Conservation (phyloP, 1,139 yeast species). For the Saccharomyces hybrid region DNA sequence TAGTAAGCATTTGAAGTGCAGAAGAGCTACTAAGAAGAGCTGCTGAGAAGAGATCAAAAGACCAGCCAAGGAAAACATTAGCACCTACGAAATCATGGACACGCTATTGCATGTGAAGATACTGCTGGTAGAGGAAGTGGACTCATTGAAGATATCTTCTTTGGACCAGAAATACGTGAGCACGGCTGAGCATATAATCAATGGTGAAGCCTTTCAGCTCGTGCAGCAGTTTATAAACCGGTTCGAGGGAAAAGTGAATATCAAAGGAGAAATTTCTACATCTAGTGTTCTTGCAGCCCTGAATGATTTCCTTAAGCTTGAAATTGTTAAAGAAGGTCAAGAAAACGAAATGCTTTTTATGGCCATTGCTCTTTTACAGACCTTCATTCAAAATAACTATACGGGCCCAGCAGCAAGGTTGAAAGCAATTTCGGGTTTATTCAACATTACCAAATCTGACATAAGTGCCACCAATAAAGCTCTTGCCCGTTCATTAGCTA, state of each 20-base stretch:
- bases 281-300: not conserved
- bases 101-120: not conserved
- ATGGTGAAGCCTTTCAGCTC: slow-evolving; percentile 20
- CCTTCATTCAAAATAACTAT: slow-evolving; percentile 67
- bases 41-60: not conserved
- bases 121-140: slow-evolving; percentile 16
- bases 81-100: not conserved
- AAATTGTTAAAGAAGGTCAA: not conserved
- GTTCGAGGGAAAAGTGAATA: not conserved
- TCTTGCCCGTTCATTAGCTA: slow-evolving; percentile 35
- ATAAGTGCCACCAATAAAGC: slow-evolving; percentile 25
- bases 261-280: not conserved
- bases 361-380: slow-evolving; percentile 56
- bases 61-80: not conserved
- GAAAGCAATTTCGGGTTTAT: slow-evolving; percentile 30
- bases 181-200: slow-evolving; percentile 13
- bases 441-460: slow-evolving; percentile 3
- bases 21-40: not conserved
- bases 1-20: not conserved
- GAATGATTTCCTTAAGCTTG: not conserved
- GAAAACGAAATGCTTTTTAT: slow-evolving; percentile 19
- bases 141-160: slow-evolving; percentile 7
- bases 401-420: slow-evolving; percentile 68
- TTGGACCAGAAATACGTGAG: slow-evolving; percentile 8
- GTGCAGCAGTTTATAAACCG: not conserved